Evolutionary conservation across 2,329 filamentous ascomycete species (phyloP).

Genomic region (Phaeosphaeria sp.): DNA sequence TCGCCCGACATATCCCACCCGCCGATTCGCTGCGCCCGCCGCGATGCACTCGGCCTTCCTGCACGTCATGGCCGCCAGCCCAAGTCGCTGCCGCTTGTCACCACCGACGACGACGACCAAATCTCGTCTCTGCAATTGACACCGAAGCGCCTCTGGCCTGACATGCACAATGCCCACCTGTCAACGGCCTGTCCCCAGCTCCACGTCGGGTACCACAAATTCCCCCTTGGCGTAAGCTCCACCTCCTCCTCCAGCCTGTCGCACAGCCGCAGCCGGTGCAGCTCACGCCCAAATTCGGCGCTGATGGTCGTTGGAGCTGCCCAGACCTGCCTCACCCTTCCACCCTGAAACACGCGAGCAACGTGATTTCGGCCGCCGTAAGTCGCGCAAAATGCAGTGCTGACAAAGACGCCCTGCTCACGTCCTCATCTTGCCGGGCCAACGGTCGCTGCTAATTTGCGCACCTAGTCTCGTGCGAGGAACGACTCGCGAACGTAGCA

Average conservation of each 20-base stretch:
- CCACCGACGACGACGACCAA: background rate
- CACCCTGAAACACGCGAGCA: background rate
- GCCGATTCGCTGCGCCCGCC: slow-evolving; percentile 1
- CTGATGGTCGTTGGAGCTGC: background rate
- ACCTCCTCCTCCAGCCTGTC: background rate
- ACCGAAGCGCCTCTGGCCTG: slow-evolving; percentile 1
- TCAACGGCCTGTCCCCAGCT: background rate
- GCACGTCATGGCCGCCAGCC: slow-evolving; percentile 4
- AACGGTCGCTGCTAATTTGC: background rate
- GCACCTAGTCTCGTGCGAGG: background rate
- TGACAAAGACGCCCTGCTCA: too few relatives aligned
- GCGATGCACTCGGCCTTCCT: slow-evolving; percentile 1
- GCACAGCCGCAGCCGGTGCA: background rate
- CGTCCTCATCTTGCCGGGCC: too few relatives aligned
- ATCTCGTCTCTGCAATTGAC: background rate
- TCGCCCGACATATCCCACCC: slow-evolving; percentile 12
- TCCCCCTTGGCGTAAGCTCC: slow-evolving; percentile 3
- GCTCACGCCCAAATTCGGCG: background rate
- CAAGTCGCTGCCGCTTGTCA: background rate
- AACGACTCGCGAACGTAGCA: background rate
- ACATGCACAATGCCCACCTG: slow-evolving; percentile 2
- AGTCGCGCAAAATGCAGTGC: background rate
- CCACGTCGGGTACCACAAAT: background rate
- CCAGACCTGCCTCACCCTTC: background rate
- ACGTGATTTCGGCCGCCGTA: background rate